phyloP scores from a whole-genome alignment of 2,329 filamentous ascomycete species.

The Talaromyces funiculosus region DNA sequence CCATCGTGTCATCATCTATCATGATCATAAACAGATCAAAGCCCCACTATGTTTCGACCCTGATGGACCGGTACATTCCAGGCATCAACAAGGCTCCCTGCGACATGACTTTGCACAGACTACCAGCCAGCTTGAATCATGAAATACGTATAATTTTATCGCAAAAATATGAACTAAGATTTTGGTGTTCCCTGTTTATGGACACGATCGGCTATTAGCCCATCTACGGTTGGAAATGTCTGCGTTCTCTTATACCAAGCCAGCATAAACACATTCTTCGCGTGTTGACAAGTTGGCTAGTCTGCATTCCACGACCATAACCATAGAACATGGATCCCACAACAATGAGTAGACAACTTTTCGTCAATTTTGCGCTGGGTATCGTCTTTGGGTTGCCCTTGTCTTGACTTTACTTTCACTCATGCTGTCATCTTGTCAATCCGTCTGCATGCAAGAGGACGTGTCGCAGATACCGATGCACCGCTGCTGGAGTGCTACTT shows the following conservation, averaged over 20 bases:
- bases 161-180: neutral
- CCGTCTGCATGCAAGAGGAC: conserved; percentile 2
- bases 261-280: conserved; percentile 13
- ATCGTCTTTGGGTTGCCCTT: neutral
- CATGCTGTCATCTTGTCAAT: conserved; percentile 4
- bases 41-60: neutral
- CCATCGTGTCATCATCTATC: neutral
- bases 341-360: conserved; percentile 6
- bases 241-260: neutral
- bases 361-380: neutral
- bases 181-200: neutral
- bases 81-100: neutral
- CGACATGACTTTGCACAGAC: neutral
- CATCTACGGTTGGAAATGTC: neutral
- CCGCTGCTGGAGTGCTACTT: conserved; percentile 1
- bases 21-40: neutral
- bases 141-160: neutral
- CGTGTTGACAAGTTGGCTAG: conserved; percentile 9
- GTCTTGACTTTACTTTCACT: neutral
- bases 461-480: neutral
- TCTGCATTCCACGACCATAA: conserved; percentile 11
- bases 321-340: neutral
- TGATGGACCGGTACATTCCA: neutral
- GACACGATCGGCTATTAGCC: conserved; percentile 4
- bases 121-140: conserved; percentile 4